Percentiles rank a stretch among this genome's conserved stretches.
phyloP scores from a whole-genome alignment of 345 rosid genomes.

The Carallia brachiata region DNA sequence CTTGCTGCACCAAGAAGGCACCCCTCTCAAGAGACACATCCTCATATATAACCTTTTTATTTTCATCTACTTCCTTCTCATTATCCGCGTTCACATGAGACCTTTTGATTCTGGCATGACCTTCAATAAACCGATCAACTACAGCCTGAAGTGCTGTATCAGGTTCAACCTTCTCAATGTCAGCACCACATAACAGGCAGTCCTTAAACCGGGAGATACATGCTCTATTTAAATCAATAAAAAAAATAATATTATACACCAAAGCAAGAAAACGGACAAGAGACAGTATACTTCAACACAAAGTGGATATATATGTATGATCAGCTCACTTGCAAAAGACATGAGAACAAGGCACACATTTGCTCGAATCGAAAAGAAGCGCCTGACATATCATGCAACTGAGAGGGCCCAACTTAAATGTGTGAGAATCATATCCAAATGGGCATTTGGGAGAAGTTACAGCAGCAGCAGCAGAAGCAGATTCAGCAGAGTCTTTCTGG shows the following conservation, averaged over 20 bases:
- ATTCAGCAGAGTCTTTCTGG: slow-evolving; percentile 34
- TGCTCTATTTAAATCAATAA: slow-evolving; percentile 33
- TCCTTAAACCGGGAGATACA: slow-evolving; percentile 80
- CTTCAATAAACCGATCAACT: slow-evolving; percentile 88
- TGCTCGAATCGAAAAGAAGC: slow-evolving; percentile 64
- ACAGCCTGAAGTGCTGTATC: slow-evolving; percentile 67
- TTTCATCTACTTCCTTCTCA: slow-evolving; percentile 44
- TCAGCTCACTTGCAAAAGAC: slow-evolving; percentile 78
- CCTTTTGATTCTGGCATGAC: slow-evolving; percentile 96
- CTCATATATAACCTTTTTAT: slow-evolving; percentile 67
- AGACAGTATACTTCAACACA: background rate
- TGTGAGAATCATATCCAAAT: slow-evolving; percentile 83
- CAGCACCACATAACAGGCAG: slow-evolving; percentile 96
- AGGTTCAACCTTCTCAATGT: slow-evolving; percentile 72
- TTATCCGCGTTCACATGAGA: slow-evolving; percentile 44
- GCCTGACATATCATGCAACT: slow-evolving; percentile 95
- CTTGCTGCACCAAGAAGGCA: slow-evolving; percentile 94
- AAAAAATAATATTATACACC: background rate
- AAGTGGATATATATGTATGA: no score
- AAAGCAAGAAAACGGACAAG: background rate
- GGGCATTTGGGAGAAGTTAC: slow-evolving; percentile 71
- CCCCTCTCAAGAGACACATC: slow-evolving; percentile 97
- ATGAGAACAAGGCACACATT: slow-evolving; percentile 90
- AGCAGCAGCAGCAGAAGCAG: background rate
- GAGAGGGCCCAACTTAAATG: slow-evolving; percentile 92